Evolutionary conservation across 345 rosid species (phyloP), one percentile per base, ranked within the genome.

Genomic region (Eucalyptus dawsonii): DNA sequence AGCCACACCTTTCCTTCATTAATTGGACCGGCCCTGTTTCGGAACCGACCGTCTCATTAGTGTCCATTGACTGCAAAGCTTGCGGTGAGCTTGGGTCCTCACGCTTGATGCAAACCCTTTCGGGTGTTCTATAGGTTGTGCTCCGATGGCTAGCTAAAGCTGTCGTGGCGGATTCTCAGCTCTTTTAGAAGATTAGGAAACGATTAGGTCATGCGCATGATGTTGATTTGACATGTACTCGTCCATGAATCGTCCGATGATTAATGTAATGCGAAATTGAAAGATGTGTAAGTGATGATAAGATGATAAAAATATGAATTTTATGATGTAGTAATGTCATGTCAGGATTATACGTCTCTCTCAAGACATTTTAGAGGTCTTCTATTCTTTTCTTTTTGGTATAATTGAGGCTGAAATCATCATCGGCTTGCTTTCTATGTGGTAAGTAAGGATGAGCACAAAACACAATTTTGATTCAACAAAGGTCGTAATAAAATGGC

Each of bases 281-380:
- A 69, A 19, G 44, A n/a, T 1, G 29, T 56, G 11, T 37, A 5
- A 72, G 45, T 72, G 44, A 72, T 3, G 44, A 6, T 34, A 3
- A 72, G 81, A 9, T 10, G 8, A 2, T 21, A 34, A 40, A 10
- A 34, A 34, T 69, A 3, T 7, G 25, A 19, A 34, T 69, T 34
- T 19, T 19, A 19, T 7, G 17, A 34, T 3, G 3, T 34, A 10
- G 4, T 19, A 3, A 8, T 5, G 3, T 3, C 4, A 14, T 29
- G 9, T 62, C 10, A 29, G 5, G 1, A 6, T 7, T 14, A 29
- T 62, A 4, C 3, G 34, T 8, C 24, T 6, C 9, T 62, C 1
- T 67, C 21, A 2, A 15, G 22, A 34, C 4, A 17, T 72, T 34
- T 34, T 37, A 72, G 4, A 34, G 22, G 21, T 34, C 12, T 67